phyloP scores from a whole-genome alignment of 192 early-diverging fungal species.

The Podila epigama region DNA sequence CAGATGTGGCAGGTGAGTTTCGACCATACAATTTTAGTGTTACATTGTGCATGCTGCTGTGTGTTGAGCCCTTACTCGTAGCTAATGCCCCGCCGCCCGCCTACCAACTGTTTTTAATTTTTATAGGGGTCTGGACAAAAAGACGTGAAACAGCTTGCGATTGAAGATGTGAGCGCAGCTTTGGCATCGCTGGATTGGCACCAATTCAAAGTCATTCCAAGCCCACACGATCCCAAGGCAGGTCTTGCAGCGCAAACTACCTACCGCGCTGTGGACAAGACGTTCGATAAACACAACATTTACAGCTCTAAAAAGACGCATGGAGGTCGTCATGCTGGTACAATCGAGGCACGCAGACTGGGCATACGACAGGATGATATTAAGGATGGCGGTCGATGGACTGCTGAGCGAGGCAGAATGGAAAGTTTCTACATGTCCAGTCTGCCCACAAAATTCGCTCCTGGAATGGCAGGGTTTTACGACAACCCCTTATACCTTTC shows the following conservation, averaged over 20 bases:
- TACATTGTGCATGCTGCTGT: too few species aligned
- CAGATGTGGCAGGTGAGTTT: conserved; percentile 22
- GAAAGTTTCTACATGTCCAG: conserved; percentile 10
- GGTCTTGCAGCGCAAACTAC: conserved; percentile 1
- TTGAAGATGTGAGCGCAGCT: not conserved
- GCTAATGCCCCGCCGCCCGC: too few species aligned
- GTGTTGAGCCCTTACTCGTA: too few species aligned
- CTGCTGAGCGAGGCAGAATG: conserved; percentile 3
- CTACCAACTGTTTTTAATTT: not conserved
- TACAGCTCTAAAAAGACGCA: conserved; percentile 13
- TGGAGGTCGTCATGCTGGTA: conserved; percentile 15
- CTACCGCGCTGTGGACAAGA: not conserved
- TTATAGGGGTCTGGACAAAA: not conserved
- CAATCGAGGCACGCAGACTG: not conserved
- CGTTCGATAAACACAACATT: not conserved
- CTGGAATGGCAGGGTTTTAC: conserved; percentile 19
- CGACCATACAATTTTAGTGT: not conserved
- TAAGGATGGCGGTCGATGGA: conserved; percentile 11
- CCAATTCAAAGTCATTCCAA: conserved; percentile 14
- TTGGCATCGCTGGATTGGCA: not conserved
- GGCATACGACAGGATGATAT: conserved; percentile 8
- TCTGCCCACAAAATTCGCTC: conserved; percentile 5
- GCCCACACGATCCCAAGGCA: not conserved
- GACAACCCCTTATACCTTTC: conserved; percentile 5
- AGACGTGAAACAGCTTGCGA: not conserved